These are phyloP conservation scores for Pyrenophora seminiperda DNA, from an alignment of 2,329 filamentous ascomycete species.

Conservation along the genomic window DNA sequence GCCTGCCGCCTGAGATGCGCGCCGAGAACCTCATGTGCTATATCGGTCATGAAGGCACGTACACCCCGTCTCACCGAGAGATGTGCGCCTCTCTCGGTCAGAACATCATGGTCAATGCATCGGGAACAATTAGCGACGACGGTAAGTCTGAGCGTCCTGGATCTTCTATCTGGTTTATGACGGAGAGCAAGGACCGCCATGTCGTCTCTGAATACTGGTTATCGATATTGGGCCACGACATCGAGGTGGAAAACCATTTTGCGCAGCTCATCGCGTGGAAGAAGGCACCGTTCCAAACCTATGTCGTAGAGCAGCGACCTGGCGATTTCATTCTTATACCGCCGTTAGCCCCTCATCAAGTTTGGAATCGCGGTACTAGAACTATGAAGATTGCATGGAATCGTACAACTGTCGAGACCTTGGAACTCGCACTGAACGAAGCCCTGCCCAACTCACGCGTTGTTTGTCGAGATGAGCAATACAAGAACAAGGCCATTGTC, in stretches of 20 bases:
- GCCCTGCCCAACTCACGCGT: slow-evolving; percentile 86
- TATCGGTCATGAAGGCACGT: slow-evolving; percentile 95
- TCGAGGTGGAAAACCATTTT: slow-evolving; percentile 96
- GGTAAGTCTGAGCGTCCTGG: slow-evolving; percentile 76
- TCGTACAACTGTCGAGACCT: slow-evolving; percentile 86
- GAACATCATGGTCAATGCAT: slow-evolving; percentile 98
- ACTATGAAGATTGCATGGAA: slow-evolving; percentile 99
- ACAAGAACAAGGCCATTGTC: slow-evolving; percentile 96
- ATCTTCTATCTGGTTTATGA: slow-evolving; percentile 99
- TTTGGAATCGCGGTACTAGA: slow-evolving; percentile 95
- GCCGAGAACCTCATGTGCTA: slow-evolving; percentile 99
- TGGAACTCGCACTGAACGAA: slow-evolving; percentile 83
- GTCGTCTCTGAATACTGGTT: slow-evolving; percentile 92
- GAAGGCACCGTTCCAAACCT: slow-evolving; percentile 89
- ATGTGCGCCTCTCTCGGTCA: slow-evolving; percentile 97
- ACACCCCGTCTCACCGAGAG: slow-evolving; percentile 91
- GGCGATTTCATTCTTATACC: slow-evolving; percentile 95
- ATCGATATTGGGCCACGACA: slow-evolving; percentile 90
- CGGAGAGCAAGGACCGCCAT: slow-evolving; percentile 88
- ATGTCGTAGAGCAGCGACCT: slow-evolving; percentile 85
- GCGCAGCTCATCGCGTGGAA: slow-evolving; percentile 96
- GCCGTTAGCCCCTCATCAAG: slow-evolving; percentile 91
- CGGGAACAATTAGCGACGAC: slow-evolving; percentile 64
- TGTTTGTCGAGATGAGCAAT: slow-evolving; percentile 96
- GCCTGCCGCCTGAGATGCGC: slow-evolving; percentile 81